Conservation (phyloP, 768 basidiomycete genomes). For the Hebeloma cylindrosporum region DNA sequence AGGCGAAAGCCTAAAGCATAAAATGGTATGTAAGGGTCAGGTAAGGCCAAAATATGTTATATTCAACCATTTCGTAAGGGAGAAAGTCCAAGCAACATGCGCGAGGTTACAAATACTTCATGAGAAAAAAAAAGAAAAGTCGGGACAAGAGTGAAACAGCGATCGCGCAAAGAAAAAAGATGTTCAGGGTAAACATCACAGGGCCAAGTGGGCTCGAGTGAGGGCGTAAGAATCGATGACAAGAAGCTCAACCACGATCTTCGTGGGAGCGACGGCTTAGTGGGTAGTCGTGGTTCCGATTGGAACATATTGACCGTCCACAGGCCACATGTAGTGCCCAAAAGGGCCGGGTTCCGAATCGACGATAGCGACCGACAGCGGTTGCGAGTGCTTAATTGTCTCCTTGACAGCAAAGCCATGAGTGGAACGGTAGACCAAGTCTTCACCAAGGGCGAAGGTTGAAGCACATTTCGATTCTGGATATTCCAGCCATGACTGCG, state of each 20-base stretch:
- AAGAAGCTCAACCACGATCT: no score
- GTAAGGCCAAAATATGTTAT: no score
- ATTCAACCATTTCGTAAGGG: no score
- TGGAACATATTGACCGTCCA: background rate
- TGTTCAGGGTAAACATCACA: constrained; percentile 1
- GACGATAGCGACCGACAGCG: background rate
- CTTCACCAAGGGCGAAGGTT: no score
- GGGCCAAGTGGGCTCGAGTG: no score
- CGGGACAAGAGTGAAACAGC: constrained; percentile 24
- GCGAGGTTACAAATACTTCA: constrained; percentile 14
- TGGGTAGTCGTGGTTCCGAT: constrained; percentile 5
- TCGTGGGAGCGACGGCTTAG: constrained; percentile 4
- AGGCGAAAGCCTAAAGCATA: constrained; percentile 6
- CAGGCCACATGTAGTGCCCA: constrained; percentile 1
- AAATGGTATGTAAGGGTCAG: constrained; percentile 1
- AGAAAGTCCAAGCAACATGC: constrained; percentile 7
- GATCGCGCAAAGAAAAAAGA: constrained; percentile 19
- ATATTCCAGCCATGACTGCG: constrained; percentile 11
- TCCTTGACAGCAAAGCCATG: background rate
- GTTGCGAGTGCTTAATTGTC: background rate
- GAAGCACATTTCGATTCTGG: background rate
- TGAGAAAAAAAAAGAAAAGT: constrained; percentile 11
- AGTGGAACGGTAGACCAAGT: background rate
- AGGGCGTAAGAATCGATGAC: no score
- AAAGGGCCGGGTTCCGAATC: background rate